Percentiles rank a stretch among this genome's conserved stretches.
These are phyloP conservation scores for Ceratocystis cubensis DNA, from an alignment of 2,329 filamentous ascomycete genomes.

Conservation along the genomic window DNA sequence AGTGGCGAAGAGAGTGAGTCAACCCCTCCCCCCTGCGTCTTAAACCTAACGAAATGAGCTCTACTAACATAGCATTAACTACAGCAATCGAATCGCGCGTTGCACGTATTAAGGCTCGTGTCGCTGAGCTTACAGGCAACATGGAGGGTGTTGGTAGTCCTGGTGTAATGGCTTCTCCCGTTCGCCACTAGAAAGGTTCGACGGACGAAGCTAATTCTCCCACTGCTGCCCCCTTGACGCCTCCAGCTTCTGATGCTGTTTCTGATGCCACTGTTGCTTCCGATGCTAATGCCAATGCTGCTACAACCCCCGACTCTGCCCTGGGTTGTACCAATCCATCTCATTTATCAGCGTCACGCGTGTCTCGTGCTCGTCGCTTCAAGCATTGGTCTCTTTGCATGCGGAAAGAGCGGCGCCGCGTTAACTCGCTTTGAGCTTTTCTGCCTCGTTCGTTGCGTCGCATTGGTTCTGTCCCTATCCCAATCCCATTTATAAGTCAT, in stretches of 20 bases:
- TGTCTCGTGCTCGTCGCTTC: background rate
- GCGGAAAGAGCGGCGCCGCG: background rate
- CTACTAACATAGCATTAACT: constrained; percentile 24
- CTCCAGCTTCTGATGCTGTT: background rate
- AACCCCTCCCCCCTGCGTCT: background rate
- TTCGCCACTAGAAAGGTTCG: constrained; percentile 14
- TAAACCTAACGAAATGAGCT: background rate
- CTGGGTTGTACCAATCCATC: background rate
- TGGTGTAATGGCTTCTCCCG: constrained; percentile 28
- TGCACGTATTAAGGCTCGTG: constrained; percentile 91
- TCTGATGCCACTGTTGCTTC: background rate
- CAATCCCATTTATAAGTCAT: background rate
- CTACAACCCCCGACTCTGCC: background rate
- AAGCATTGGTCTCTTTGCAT: background rate
- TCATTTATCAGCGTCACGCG: background rate
- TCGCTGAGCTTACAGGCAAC: constrained; percentile 82
- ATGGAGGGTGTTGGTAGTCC: constrained; percentile 48
- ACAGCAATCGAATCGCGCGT: constrained; percentile 89
- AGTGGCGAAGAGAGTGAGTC: constrained; percentile 86
- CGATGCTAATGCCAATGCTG: background rate
- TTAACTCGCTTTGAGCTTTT: constrained; percentile 5
- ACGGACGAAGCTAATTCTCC: constrained; percentile 6
- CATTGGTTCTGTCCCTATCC: background rate
- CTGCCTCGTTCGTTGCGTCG: background rate
- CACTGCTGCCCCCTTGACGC: background rate